Evolutionary conservation across 1,284 basidiomycete genomes (phyloP).

Genomic region (Puccinia novopanici): DNA sequence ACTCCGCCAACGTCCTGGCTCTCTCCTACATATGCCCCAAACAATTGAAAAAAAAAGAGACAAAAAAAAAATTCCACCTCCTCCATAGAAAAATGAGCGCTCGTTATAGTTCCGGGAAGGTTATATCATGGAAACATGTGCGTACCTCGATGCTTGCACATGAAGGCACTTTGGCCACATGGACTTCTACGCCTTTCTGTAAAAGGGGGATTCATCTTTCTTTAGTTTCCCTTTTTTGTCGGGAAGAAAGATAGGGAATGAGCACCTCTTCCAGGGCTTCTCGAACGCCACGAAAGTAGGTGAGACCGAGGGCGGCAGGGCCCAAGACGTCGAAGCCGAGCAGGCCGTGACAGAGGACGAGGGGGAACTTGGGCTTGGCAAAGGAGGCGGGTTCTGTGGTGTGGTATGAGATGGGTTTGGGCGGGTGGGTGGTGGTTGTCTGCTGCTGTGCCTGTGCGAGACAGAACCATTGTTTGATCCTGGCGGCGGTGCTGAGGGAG

Average conservation of each 20-base stretch:
- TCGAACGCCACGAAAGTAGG: constrained; percentile 91
- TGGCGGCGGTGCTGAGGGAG: background rate
- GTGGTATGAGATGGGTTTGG: background rate
- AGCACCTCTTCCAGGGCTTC: constrained; percentile 78
- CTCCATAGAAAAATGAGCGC: background rate
- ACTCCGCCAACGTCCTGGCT: constrained; percentile 79
- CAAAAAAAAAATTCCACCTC: background rate
- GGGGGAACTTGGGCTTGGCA: constrained; percentile 73
- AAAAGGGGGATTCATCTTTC: background rate
- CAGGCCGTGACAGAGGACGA: constrained; percentile 91
- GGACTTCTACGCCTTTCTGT: constrained; percentile 72
- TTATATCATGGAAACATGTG: background rate
- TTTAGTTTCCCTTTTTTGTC: background rate
- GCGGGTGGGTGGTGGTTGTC: background rate
- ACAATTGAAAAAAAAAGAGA: no score
- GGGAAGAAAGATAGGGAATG: background rate
- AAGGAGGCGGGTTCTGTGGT: constrained; percentile 62
- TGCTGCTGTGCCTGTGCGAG: background rate
- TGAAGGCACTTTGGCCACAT: constrained; percentile 88
- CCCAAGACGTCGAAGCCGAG: constrained; percentile 65
- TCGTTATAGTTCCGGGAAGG: background rate
- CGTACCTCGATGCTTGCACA: constrained; percentile 66
- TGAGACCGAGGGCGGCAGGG: constrained; percentile 73
- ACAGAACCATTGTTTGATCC: constrained; percentile 3
- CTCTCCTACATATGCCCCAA: constrained; percentile 65